phyloP scores from a whole-genome alignment of 495 filamentous ascomycete genomes.

The Penicillium bovifimosum region DNA sequence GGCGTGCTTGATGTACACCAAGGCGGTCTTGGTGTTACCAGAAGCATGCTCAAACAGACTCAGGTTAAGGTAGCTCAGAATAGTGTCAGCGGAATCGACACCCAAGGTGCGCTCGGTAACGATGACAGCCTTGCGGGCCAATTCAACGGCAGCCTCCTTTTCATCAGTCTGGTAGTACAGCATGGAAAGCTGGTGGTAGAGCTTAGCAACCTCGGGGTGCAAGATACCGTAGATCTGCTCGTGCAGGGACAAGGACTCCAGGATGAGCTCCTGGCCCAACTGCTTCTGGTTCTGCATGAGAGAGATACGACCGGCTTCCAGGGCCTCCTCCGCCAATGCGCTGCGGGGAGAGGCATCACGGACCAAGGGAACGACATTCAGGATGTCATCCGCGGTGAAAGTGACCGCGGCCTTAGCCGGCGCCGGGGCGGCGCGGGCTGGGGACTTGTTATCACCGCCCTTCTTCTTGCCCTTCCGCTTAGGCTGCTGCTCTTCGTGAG shows the following conservation, averaged over 20 bases:
- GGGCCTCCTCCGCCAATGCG: constrained; percentile 85
- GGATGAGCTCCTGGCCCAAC: constrained; percentile 88
- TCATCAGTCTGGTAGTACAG: constrained; percentile 94
- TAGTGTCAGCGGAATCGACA: constrained; percentile 87
- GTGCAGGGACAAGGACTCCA: constrained; percentile 92
- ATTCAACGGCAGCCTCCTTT: constrained; percentile 88
- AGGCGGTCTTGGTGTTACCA: constrained; percentile 76
- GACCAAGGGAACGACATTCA: constrained; percentile 86
- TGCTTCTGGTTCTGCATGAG: constrained; percentile 93
- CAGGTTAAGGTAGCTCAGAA: constrained; percentile 91
- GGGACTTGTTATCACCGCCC: constrained; percentile 47
- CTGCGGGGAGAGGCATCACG: constrained; percentile 90
- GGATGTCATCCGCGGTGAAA: constrained; percentile 78
- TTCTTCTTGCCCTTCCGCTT: constrained; percentile 79
- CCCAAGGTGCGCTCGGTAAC: constrained; percentile 92
- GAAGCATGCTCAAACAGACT: constrained; percentile 91
- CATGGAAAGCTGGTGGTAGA: constrained; percentile 92
- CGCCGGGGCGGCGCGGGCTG: constrained; percentile 39
- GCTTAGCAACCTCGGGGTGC: constrained; percentile 91
- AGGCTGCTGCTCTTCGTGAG: constrained; percentile 37
- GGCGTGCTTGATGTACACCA: constrained; percentile 85
- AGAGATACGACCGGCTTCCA: constrained; percentile 92
- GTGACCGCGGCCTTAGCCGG: constrained; percentile 40
- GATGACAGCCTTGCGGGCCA: constrained; percentile 93
- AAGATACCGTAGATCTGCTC: constrained; percentile 99